These are phyloP conservation scores for Fusarium brevicatenulatum DNA, from an alignment of 2,329 filamentous ascomycete species.

Conservation along the genomic window DNA sequence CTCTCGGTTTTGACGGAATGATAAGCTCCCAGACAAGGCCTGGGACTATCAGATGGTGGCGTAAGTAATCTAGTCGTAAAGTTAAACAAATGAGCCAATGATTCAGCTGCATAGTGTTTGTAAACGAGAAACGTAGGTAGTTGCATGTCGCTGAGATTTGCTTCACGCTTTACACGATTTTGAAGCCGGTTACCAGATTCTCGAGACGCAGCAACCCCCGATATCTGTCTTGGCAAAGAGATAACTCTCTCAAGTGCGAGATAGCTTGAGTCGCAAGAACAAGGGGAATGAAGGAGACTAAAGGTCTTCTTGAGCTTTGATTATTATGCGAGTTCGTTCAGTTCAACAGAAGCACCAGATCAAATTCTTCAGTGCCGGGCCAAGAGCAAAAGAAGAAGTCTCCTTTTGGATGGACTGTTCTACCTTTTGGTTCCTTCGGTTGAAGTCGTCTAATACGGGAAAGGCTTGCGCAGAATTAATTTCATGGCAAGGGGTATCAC, in stretches of 20 bases:
- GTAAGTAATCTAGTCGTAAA: neutral
- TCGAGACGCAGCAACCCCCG: neutral
- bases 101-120: too few species aligned
- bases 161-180: neutral
- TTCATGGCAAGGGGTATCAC: neutral
- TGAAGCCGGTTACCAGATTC: neutral
- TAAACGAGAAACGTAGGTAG: neutral
- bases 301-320: neutral
- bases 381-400: neutral
- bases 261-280: neutral
- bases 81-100: neutral
- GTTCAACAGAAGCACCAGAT: neutral
- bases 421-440: too few species aligned
- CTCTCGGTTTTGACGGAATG: neutral
- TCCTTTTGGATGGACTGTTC: too few species aligned
- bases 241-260: rapidly evolving
- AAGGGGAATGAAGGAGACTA: rapidly evolving
- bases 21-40: neutral
- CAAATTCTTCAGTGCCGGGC: neutral
- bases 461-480: neutral
- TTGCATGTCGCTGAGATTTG: neutral
- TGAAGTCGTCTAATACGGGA: too few species aligned
- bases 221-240: too few species aligned
- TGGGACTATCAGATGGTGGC: neutral
- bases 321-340: rapidly evolving